Base-by-base conservation (phyloP, 208 protist species). In the Wallacemonas sp. region DNA sequence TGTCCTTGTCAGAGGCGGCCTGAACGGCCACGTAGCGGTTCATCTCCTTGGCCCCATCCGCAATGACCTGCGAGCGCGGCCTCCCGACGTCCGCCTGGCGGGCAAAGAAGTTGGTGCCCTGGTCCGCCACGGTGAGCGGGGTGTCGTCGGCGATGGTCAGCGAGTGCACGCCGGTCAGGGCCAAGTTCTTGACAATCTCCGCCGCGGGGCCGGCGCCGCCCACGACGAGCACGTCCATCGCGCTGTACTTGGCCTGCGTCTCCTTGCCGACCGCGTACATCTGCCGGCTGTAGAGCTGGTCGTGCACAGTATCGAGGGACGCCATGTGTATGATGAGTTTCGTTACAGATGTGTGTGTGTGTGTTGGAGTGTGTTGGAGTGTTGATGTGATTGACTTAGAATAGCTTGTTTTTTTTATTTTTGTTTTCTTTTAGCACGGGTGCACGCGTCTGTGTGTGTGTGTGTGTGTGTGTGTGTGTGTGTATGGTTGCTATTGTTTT, bases 261-360 rank as follows among this genome's bases (percentile, higher is more conserved):
- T 98, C 94, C 18, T 81, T 75, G 14, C 94, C 94, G 0, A 98
- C 82, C 23, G 92, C 91, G 61, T 97, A 98, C 74, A 94, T 83
- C 74, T 98, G 94, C 39, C 94, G 87, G 79, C 82, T 96, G 78
- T 97, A 97, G 59, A 97, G 73, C 89, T 95, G 90, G 44, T 82
- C 49, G 64, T 87, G 89, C 52, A 80, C 65, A 25, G 84, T 84
- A 3, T 95, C 81, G 12, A 76, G 71, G 50, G 77, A 77, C 16
- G 76, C 61, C 70, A 77, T 26, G 3, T 57, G 61, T 26, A 12
- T 5, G 42, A 50, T 29, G 12, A 45, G 3, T n/a, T n/a, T n/a
- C n/a, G n/a, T n/a, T n/a, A n/a, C n/a, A n/a, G n/a, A n/a, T n/a
- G n/a, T n/a, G n/a, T n/a, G n/a, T n/a, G n/a, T n/a, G n/a, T n/a